Evolutionary conservation across 371 early-diverging fungal genomes (phyloP), one percentile per base, ranked within the genome.

Genomic region (Lichtheimia hyalospora): DNA sequence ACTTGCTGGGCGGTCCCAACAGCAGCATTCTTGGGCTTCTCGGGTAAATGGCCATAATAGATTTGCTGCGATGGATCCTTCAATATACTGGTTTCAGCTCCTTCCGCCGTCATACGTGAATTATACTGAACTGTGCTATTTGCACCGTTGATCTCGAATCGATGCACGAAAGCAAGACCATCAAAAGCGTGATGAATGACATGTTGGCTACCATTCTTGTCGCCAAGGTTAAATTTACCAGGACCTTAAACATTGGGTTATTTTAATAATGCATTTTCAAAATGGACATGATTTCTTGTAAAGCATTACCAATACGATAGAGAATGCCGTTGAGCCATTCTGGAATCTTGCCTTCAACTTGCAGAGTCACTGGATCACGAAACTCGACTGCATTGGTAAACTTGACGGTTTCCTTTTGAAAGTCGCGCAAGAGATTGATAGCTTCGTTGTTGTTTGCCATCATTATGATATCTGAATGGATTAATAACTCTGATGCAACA

Each of bases 141-240:
- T 0, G 16, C 18, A 7, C 69, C 65, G 6, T 63, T 58, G 15
- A 78, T 41, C 39, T 69, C 63, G 49, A 75, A 68, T 0, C 75
- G 69, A 42, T 78, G 75, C 24, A 74, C 57, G 42, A 67, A 68
- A 5, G 73, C 63, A n/a, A 74, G 62, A 0, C 78, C 78, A 48
- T 78, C 78, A 61, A 78, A 78, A 1, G 71, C 73, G 53, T 78
- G 78, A 5, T 63, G 64, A 34, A 78, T 74, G n/a, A 52, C 39
- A 41, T 67, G 63, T 2, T 50, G 49, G 5, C 62, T 24, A 1
- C 71, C 75, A 55, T 69, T 67, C 2, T 70, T 34, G 34, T 34
- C 50, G 16, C 66, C 55, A 10, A 78, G 57, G 12, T 70, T 65
- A 39, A 67, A 78, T 39, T 58, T 66, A n/a, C 75, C 75, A 28